Percentiles rank a stretch among this genome's conserved stretches.
Evolutionary conservation across 305 asterid genomes (phyloP).

Genomic region (Fraxinus sp.): DNA sequence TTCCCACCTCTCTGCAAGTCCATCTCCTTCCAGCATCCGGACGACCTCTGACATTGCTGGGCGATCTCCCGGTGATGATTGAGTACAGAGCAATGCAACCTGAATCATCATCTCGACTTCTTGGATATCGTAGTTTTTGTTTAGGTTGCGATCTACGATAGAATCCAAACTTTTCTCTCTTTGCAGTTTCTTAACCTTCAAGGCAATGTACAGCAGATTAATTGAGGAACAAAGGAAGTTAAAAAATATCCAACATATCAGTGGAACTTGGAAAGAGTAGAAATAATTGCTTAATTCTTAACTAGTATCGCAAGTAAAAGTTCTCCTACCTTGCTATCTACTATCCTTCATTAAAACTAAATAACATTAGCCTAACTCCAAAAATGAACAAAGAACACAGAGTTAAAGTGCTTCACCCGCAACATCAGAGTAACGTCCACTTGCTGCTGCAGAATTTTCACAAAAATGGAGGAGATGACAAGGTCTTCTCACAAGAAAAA

Average conservation of each 20-base stretch:
- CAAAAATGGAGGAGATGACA: not conserved
- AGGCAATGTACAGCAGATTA: not conserved
- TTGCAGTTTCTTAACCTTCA: conserved; percentile 77
- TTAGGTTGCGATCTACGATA: conserved; percentile 69
- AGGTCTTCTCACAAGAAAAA: not conserved
- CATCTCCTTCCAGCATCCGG: conserved; percentile 92
- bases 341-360: not conserved
- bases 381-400: not conserved
- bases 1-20: conserved; percentile 91
- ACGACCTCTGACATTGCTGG: conserved; percentile 94
- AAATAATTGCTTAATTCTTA: not conserved
- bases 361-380: not conserved
- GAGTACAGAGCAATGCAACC: conserved; percentile 84
- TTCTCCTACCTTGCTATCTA: not conserved
- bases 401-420: not conserved
- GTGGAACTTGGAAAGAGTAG: not conserved
- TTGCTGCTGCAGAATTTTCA: not conserved
- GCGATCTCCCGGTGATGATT: conserved; percentile 78
- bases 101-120: conserved; percentile 95
- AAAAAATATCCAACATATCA: not conserved
- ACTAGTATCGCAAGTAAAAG: not conserved
- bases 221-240: not conserved
- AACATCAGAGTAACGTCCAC: not conserved
- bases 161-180: conserved; percentile 66
- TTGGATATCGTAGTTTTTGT: conserved; percentile 45